phyloP scores from a whole-genome alignment of 306 rosid species.

The Fragaria ananassa region DNA sequence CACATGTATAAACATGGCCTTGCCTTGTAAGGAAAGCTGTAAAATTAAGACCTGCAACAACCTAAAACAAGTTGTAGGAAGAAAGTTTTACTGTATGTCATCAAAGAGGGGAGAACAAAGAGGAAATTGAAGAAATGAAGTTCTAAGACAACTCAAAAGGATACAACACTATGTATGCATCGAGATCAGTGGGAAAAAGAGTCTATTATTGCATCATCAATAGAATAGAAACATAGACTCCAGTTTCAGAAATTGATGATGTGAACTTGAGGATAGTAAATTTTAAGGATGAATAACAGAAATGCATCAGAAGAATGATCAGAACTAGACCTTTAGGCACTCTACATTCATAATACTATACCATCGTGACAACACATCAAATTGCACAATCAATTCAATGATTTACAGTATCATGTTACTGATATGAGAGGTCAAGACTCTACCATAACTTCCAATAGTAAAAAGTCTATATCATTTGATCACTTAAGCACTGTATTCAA shows the following conservation, averaged over 20 bases:
- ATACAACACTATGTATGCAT: background rate
- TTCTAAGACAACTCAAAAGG: background rate
- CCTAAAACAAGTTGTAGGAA: constrained; percentile 45
- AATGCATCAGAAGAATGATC: background rate
- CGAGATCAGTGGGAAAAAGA: background rate
- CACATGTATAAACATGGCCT: constrained; percentile 85
- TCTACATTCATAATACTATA: background rate
- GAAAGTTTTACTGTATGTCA: background rate
- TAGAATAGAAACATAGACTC: background rate
- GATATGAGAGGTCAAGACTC: background rate
- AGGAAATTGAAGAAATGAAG: background rate
- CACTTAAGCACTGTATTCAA: background rate
- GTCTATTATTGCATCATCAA: background rate
- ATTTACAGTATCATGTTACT: background rate
- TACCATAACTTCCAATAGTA: background rate
- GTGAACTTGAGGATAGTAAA: background rate
- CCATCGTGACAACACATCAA: background rate
- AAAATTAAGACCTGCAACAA: constrained; percentile 83
- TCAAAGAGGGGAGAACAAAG: background rate
- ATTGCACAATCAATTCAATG: background rate
- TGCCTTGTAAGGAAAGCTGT: constrained; percentile 77
- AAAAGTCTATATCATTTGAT: background rate
- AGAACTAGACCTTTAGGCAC: background rate
- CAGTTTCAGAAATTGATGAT: background rate
- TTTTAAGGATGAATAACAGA: background rate